Percentiles rank a stretch among this genome's conserved stretches.
Conservation (phyloP, 179 eudicot genomes). For the Drosera spatulata region DNA sequence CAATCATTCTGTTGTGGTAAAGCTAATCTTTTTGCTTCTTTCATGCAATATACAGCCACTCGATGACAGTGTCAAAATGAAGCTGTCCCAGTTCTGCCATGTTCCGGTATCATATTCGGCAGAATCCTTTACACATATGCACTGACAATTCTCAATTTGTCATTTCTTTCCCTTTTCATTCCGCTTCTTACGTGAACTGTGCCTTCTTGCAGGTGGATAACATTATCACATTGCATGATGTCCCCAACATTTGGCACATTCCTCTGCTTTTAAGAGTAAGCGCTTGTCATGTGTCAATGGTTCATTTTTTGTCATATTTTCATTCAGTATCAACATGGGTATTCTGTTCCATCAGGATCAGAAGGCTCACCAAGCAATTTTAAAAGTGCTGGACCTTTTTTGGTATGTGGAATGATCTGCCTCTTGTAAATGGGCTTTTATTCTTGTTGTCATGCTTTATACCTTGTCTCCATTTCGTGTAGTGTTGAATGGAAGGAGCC, state of each 20-base stretch:
- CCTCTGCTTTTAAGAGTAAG: slow-evolving; percentile 88
- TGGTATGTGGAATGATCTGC: slow-evolving; percentile 46
- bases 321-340: neutral
- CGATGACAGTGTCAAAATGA: slow-evolving; percentile 64
- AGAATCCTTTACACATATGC: no score
- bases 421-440: neutral
- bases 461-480: slow-evolving; percentile 1
- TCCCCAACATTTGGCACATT: slow-evolving; percentile 94
- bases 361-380: slow-evolving; percentile 87
- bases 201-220: slow-evolving; percentile 40
- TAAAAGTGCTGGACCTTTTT: slow-evolving; percentile 66
- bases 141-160: no score
- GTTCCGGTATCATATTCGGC: slow-evolving; percentile 64
- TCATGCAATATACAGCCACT: slow-evolving; percentile 29
- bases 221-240: slow-evolving; percentile 77
- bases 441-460: slow-evolving; percentile 1
- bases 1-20: neutral
- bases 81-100: slow-evolving; percentile 89
- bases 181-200: neutral
- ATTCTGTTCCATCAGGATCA: slow-evolving; percentile 56
- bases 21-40: neutral
- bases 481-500: slow-evolving; percentile 52
- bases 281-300: neutral
- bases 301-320: no score
- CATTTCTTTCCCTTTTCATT: no score